These are phyloP conservation scores for Aspergillus alliaceus DNA, from an alignment of 2,329 filamentous ascomycete species.

Conservation along the genomic window DNA sequence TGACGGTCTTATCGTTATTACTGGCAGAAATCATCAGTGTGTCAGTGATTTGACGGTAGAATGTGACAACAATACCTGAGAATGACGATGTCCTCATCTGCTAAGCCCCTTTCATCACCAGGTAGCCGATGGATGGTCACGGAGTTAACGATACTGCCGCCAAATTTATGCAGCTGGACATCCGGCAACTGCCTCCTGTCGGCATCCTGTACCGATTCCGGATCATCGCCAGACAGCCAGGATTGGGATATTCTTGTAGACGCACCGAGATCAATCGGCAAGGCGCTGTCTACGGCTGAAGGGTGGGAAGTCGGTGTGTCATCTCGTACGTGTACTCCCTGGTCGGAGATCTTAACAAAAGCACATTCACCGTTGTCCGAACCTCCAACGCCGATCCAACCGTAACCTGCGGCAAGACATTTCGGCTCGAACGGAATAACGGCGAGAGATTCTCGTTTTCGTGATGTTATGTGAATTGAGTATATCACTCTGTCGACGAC, in stretches of 20 bases:
- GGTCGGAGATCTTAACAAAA: conserved; percentile 63
- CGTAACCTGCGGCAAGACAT: conserved; percentile 81
- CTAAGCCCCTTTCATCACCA: conserved; percentile 39
- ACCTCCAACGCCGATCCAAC: conserved; percentile 89
- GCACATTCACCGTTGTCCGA: conserved; percentile 81
- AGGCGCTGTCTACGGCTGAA: conserved; percentile 56
- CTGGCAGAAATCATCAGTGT: conserved; percentile 60
- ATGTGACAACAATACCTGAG: conserved; percentile 44
- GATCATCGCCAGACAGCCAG: conserved; percentile 22
- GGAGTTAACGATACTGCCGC: conserved; percentile 66
- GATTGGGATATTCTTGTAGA: conserved; percentile 25
- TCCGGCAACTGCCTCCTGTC: conserved; percentile 36
- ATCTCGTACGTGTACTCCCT: conserved; percentile 37
- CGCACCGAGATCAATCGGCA: conserved; percentile 53
- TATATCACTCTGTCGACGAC: conserved; percentile 75
- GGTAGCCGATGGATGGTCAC: conserved; percentile 62
- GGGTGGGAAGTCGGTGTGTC: conserved; percentile 36
- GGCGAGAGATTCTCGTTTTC: conserved; percentile 71
- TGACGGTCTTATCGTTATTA: conserved; percentile 92
- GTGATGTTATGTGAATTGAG: conserved; percentile 66
- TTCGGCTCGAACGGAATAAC: conserved; percentile 71
- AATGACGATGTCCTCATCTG: conserved; percentile 58
- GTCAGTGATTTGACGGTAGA: conserved; percentile 47
- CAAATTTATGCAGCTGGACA: conserved; percentile 59
- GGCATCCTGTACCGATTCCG: conserved; percentile 16